These are phyloP conservation scores for Starmerella potacharoeniae DNA, from an alignment of 805 yeast genomes.

Conservation along the genomic window DNA sequence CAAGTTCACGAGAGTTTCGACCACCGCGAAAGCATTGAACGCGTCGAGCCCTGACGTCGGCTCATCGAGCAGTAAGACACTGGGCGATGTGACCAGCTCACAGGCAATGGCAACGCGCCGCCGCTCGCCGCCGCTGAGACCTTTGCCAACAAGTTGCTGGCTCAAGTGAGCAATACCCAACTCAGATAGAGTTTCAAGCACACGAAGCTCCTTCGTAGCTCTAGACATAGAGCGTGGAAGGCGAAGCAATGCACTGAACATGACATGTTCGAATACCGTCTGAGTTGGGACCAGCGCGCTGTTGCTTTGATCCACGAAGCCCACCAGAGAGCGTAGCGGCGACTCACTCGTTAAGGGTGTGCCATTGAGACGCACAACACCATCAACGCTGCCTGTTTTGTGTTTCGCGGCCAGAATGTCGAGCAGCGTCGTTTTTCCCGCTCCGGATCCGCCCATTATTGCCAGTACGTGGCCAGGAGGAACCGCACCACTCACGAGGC, in stretches of 20 bases:
- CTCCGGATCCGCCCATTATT: slow-evolving; percentile 98
- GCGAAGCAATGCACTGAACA: slow-evolving; percentile 80
- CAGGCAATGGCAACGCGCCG: slow-evolving; percentile 89
- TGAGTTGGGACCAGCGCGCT: slow-evolving; percentile 82
- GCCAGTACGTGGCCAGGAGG: slow-evolving; percentile 86
- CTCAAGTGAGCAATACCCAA: slow-evolving; percentile 71
- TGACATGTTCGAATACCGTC: slow-evolving; percentile 90
- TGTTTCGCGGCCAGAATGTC: slow-evolving; percentile 85
- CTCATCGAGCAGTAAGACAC: slow-evolving; percentile 73
- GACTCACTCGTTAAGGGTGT: slow-evolving; percentile 12
- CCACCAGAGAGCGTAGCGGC: slow-evolving; percentile 48
- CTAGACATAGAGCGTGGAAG: slow-evolving; percentile 73
- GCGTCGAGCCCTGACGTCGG: slow-evolving; percentile 96
- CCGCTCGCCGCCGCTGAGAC: slow-evolving; percentile 89
- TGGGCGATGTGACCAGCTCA: slow-evolving; percentile 80
- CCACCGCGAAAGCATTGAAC: slow-evolving; percentile 81
- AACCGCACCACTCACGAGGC: slow-evolving; percentile 59
- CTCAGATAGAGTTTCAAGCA: slow-evolving; percentile 73
- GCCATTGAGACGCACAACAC: slow-evolving; percentile 72
- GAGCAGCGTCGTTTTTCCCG: slow-evolving; percentile 88
- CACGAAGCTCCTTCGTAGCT: slow-evolving; percentile 62
- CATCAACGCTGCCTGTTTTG: slow-evolving; percentile 60
- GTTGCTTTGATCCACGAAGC: slow-evolving; percentile 87
- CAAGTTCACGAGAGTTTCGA: slow-evolving; percentile 69
- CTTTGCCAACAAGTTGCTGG: slow-evolving; percentile 82